Conservation (phyloP, 371 early-diverging fungal species). For the Mortierella sp. region DNA sequence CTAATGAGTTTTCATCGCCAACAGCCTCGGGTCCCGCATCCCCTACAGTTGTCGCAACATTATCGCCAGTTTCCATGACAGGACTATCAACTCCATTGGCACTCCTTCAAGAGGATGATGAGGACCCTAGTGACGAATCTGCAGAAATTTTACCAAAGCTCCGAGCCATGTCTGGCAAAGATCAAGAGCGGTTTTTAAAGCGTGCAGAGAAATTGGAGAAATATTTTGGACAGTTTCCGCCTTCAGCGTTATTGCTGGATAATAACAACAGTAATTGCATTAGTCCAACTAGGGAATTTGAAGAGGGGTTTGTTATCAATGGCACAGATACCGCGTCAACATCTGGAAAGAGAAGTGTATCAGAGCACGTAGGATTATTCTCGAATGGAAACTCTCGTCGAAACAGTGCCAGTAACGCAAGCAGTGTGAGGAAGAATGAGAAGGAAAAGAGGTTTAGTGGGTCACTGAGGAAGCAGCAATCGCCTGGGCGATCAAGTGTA, state of each 20-base stretch:
- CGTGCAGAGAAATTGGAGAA: slow-evolving; percentile 46
- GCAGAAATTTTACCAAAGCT: slow-evolving; percentile 28
- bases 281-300: neutral
- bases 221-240: slow-evolving; percentile 44
- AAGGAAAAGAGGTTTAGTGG: neutral
- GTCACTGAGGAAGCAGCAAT: neutral
- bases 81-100: neutral
- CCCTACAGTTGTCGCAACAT: neutral
- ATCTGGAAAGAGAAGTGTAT: neutral
- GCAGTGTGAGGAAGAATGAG: neutral
- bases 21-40: slow-evolving; percentile 9
- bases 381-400: neutral
- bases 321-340: neutral
- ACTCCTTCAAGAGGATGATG: neutral
- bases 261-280: slow-evolving; percentile 4
- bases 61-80: neutral
- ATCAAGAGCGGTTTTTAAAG: slow-evolving; percentile 43
- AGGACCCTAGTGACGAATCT: neutral
- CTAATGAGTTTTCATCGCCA: neutral
- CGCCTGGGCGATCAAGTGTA: neutral
- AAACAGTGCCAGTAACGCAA: neutral
- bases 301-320: neutral
- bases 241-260: slow-evolving; percentile 35
- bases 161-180: slow-evolving; percentile 42
- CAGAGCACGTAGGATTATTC: neutral